These are phyloP conservation scores for Echinosphaeria canescens DNA, from an alignment of 2,329 filamentous ascomycete species.

Conservation along the genomic window DNA sequence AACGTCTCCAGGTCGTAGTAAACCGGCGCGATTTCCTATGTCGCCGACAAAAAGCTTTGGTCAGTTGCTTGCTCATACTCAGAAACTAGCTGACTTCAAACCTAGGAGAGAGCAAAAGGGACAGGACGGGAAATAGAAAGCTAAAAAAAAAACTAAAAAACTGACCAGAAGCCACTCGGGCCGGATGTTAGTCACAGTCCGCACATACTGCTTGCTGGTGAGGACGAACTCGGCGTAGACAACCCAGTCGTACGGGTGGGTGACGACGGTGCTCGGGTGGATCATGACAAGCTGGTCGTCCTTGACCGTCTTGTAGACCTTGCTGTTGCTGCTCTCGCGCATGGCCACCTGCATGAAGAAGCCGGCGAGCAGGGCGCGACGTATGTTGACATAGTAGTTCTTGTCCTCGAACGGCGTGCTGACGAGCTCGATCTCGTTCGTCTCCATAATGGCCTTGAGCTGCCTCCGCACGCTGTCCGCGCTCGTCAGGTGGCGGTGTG, in stretches of 20 bases:
- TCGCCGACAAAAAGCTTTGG: too few relatives aligned
- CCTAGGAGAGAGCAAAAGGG: too few relatives aligned
- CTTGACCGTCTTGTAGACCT: slow-evolving; percentile 89
- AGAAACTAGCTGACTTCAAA: too few relatives aligned
- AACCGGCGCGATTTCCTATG: slow-evolving; percentile 69
- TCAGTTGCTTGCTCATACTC: background rate
- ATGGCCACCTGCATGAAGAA: slow-evolving; percentile 99
- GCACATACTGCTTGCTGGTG: slow-evolving; percentile 94
- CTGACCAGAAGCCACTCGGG: slow-evolving; percentile 86
- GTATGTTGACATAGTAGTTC: slow-evolving; percentile 96
- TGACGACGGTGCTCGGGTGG: slow-evolving; percentile 80
- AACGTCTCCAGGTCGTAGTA: slow-evolving; percentile 83
- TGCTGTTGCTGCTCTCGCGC: slow-evolving; percentile 58
- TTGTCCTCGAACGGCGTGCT: slow-evolving; percentile 86
- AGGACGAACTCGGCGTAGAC: slow-evolving; percentile 97
- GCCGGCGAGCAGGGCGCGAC: slow-evolving; percentile 71
- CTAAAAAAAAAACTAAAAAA: slow-evolving; percentile 1
- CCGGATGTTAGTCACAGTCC: slow-evolving; percentile 77
- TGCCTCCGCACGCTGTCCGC: slow-evolving; percentile 89
- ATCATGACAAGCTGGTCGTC: slow-evolving; percentile 87
- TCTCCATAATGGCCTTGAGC: slow-evolving; percentile 93
- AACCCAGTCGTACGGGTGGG: slow-evolving; percentile 86
- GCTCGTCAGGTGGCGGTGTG: slow-evolving; percentile 67
- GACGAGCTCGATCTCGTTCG: slow-evolving; percentile 62
- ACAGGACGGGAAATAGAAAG: too few relatives aligned